Percentiles rank a stretch among this genome's conserved stretches.
These are phyloP conservation scores for Phytophthora palmivora DNA, from an alignment of 352 stramenopile genomes.

Conservation along the genomic window DNA sequence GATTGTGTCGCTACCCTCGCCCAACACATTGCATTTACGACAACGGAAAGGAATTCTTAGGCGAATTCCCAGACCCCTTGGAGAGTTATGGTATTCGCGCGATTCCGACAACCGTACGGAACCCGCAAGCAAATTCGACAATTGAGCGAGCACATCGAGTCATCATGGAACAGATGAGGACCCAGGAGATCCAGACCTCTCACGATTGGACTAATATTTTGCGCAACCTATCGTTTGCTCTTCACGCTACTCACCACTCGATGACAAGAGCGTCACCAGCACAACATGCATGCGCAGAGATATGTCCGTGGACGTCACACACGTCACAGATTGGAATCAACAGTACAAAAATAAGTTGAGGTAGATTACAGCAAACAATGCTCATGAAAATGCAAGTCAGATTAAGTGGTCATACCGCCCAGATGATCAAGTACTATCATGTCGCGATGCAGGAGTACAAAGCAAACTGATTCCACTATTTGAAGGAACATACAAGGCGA, in stretches of 20 bases:
- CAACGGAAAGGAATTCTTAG: background rate
- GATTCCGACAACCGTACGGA: background rate
- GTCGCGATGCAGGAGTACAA: too few species aligned
- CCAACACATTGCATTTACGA: background rate
- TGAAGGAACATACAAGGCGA: background rate
- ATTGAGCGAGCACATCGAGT: background rate
- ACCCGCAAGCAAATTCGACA: background rate
- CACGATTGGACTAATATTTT: background rate
- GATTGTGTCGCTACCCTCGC: background rate
- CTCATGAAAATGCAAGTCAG: too few species aligned
- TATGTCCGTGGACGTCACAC: too few species aligned
- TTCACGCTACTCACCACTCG: background rate
- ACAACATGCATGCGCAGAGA: background rate
- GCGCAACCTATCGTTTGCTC: background rate
- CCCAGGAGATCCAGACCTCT: background rate
- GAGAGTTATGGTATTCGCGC: background rate
- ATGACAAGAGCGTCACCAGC: background rate
- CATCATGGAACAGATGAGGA: background rate
- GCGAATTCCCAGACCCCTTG: background rate
- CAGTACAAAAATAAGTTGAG: too few species aligned
- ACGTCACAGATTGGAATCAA: too few species aligned
- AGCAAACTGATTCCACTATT: too few species aligned
- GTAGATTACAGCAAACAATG: too few species aligned
- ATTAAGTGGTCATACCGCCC: too few species aligned
- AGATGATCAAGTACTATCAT: too few species aligned